Base-by-base conservation (phyloP, 148 eudicot species). In the Chenopodium quinoa region DNA sequence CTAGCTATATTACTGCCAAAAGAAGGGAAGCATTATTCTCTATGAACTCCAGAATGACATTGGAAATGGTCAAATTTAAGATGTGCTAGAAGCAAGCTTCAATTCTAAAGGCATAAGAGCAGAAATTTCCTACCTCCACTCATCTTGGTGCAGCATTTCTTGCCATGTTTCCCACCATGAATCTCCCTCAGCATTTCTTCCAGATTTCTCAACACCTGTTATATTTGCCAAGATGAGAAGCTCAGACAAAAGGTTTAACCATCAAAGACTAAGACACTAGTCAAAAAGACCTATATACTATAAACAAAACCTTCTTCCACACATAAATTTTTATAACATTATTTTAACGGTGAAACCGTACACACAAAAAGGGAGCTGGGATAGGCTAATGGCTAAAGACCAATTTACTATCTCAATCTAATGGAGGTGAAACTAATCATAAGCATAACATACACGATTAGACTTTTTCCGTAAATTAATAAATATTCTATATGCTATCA, bases 121-220 rank as follows among this genome's bases (percentile, higher is more conserved):
- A 54, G 27, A 13, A 76, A 72, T 73, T 12, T 34, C 77, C 34
- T 65, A 96, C 99, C 99, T 96, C 99, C 99, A 96, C 83, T 96
- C 99, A 87, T 96, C 99, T 88, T 93, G 99, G 86, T 96, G 95
- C 81, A 93, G 93, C 88, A 90, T 92, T 89, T 96, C 99, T 88
- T 93, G 92, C 99, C 99, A 96, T 84, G 99, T 96, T 90, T 96
- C 99, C 99, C 98, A 95, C 99, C 99, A 96, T 32, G 97, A 91
- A 86, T 96, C 98, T 77, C 98, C 99, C 86, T 92, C 98, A 50
- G 97, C 92, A 87, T 96, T 96, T 84, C 85, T 92, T 82, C 99
- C 99, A 75, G 98, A 96, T 88, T 96, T 96, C 81, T 96, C 98
- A 6, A 96, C 99, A 48, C 98, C 99, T 96, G 67, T 54, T 9